Evolutionary conservation across 1,284 basidiomycete species (phyloP).

Genomic region (Gymnopus androsaceus): DNA sequence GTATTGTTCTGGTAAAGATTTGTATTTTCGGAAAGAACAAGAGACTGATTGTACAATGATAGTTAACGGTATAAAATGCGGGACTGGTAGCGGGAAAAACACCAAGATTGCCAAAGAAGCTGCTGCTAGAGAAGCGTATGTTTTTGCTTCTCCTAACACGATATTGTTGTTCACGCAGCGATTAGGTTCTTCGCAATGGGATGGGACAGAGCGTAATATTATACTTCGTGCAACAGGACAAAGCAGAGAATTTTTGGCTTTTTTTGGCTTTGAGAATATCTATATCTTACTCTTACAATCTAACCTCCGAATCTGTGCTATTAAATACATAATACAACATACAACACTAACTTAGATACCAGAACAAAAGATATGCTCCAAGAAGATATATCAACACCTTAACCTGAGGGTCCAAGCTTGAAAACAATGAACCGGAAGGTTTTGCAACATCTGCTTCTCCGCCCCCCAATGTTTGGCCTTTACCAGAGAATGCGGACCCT

Average conservation of each 20-base stretch:
- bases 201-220: too few species aligned
- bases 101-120: slow-evolving; percentile 60
- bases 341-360: slow-evolving; percentile 46
- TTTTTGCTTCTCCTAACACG: slow-evolving; percentile 23
- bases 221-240: too few species aligned
- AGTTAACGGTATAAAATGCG: slow-evolving; percentile 50
- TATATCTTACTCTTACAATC: too few species aligned
- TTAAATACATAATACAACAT: neutral
- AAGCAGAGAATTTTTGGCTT: too few species aligned
- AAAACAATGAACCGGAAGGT: slow-evolving; percentile 35
- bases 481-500: slow-evolving; percentile 58
- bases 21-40: slow-evolving; percentile 21
- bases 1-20: slow-evolving; percentile 48
- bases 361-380: slow-evolving; percentile 66
- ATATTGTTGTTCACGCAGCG: neutral
- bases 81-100: slow-evolving; percentile 47
- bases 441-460: slow-evolving; percentile 36
- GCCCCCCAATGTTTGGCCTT: slow-evolving; percentile 69
- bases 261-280: too few species aligned
- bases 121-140: slow-evolving; percentile 51
- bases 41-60: neutral
- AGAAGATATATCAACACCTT: slow-evolving; percentile 63
- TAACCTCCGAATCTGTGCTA: neutral
- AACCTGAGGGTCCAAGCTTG: slow-evolving; percentile 62
- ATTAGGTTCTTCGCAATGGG: slow-evolving; percentile 1